Percentiles rank a stretch among this genome's conserved stretches.
phyloP scores from a whole-genome alignment of 805 yeast genomes.

The Millerago galiae region DNA sequence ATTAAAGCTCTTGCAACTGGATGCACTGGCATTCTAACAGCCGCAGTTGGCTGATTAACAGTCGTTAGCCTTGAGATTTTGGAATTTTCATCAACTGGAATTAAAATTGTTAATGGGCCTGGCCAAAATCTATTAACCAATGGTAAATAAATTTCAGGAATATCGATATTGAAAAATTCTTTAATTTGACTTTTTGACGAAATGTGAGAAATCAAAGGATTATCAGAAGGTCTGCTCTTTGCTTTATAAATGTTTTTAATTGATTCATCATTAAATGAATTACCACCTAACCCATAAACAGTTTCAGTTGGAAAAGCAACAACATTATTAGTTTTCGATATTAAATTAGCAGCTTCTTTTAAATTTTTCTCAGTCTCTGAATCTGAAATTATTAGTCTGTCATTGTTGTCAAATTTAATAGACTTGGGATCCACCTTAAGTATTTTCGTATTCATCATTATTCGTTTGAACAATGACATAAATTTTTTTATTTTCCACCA shows the following conservation, averaged over 20 bases:
- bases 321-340: constrained; percentile 46
- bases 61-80: constrained; percentile 73
- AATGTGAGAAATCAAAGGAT: constrained; percentile 88
- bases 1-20: constrained; percentile 89
- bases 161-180: constrained; percentile 43
- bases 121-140: constrained; percentile 83
- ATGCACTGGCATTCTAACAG: constrained; percentile 82
- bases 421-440: constrained; percentile 17
- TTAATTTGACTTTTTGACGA: constrained; percentile 70
- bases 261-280: constrained; percentile 66
- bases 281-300: constrained; percentile 93
- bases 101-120: constrained; percentile 84
- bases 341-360: constrained; percentile 49
- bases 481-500: too few relatives aligned
- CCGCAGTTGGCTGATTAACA: constrained; percentile 83
- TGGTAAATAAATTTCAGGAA: constrained; percentile 64
- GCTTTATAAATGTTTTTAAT: constrained; percentile 77
- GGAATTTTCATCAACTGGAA: constrained; percentile 48
- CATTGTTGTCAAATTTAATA: constrained; percentile 16
- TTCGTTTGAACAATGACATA: too few relatives aligned
- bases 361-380: constrained; percentile 45
- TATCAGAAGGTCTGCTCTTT: constrained; percentile 91
- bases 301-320: constrained; percentile 98
- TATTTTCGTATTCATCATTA: constrained; percentile 7
- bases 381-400: constrained; percentile 41